Evolutionary conservation across 306 rosid genomes (phyloP), one percentile per base, ranked within the genome.

Genomic region (Aeschynomene evenia): DNA sequence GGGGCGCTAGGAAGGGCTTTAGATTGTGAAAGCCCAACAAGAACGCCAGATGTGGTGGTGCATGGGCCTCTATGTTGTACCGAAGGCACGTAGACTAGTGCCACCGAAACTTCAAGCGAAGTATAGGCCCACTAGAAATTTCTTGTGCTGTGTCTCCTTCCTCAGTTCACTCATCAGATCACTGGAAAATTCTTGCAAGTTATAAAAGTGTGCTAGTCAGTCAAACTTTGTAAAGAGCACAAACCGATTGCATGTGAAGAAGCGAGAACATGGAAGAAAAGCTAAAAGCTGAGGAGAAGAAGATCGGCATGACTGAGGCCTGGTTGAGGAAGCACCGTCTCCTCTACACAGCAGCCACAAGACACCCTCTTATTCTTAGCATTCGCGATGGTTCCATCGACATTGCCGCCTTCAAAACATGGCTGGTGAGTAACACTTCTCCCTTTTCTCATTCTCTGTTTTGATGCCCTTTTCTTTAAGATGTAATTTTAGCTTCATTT

Each of bases 311-410:
- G 75, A 77, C 62, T 1, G 91, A 86, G 43, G 48, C 78, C 11
- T 90, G 94, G 98, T 59, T 73, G 70, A 85, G 74, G 78, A 94
- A 88, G 80, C 97, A 94, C 81, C 78, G 88, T 26, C 53, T 48
- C 37, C 45, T 77, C 56, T 84, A 80, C 82, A 24, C 34, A 2
- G 93, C 66, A 7, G 91, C 96, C 36, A 90, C 94, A 11, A 79
- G 84, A 40, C 98, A 88, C 79, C 96, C 91, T 51, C n/a, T 93
- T n/a, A 64, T 90, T 70, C 82, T 77, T 45, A 60, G 76, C 81
- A 86, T 93, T 58, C 84, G 85, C 33, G 85, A 93, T 33, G 97
- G 87, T 31, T 65, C 92, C 67, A 66, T 90, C 56, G 71, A 82
- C 63, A 53, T 79, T 63, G 54, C 80, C 72, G 86, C 87, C 87